These are phyloP conservation scores for Trichocladium antarcticum DNA, from an alignment of 495 filamentous ascomycete species.

Conservation along the genomic window DNA sequence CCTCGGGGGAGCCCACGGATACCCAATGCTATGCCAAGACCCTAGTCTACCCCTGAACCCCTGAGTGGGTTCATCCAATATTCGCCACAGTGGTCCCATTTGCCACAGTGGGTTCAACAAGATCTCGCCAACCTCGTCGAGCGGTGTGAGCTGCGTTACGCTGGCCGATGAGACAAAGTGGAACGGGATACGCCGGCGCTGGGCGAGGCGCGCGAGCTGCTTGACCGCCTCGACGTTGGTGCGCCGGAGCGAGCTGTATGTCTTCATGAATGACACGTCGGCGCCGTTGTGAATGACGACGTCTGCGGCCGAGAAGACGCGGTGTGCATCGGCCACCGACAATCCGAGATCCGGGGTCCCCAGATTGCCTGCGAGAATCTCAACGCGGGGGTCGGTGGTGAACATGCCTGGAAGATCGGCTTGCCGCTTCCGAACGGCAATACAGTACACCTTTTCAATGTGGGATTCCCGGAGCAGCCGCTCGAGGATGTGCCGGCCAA, in stretches of 20 bases:
- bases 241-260: constrained; percentile 31
- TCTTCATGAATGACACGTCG: constrained; percentile 38
- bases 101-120: too few species aligned
- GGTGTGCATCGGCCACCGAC: constrained; percentile 9
- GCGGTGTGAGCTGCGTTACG: not conserved
- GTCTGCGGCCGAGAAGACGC: constrained; percentile 19
- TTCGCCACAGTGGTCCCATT: too few species aligned
- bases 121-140: not conserved
- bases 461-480: constrained; percentile 1
- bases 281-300: constrained; percentile 6
- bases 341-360: constrained; percentile 32
- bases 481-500: constrained; percentile 17
- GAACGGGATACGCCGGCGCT: constrained; percentile 31
- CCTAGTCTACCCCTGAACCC: too few species aligned
- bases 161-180: constrained; percentile 38
- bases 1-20: too few species aligned
- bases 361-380: not conserved
- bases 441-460: constrained; percentile 14
- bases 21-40: too few species aligned
- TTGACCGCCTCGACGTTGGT: constrained; percentile 38
- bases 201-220: constrained; percentile 29
- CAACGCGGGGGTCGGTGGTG: constrained; percentile 11
- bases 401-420: not conserved
- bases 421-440: constrained; percentile 19
- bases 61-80: too few species aligned